Evolutionary conservation across 2,329 filamentous ascomycete genomes (phyloP).

Genomic region (Teratosphaeria viscida): DNA sequence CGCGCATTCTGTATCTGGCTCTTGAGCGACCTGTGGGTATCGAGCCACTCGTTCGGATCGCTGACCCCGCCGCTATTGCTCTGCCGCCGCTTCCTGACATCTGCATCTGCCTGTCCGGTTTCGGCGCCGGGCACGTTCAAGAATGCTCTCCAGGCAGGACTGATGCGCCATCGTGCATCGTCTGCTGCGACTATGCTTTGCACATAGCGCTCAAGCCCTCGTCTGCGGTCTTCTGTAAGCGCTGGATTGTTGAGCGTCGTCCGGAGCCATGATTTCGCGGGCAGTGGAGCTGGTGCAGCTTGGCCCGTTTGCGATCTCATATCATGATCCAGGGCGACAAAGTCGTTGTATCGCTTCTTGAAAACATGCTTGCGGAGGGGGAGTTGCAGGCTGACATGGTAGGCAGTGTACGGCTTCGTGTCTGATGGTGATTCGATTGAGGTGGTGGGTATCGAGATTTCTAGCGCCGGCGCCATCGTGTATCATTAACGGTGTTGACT

Average conservation of each 20-base stretch:
- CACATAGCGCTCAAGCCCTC: slow-evolving; percentile 60
- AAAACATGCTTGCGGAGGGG: slow-evolving; percentile 66
- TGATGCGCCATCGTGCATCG: slow-evolving; percentile 68
- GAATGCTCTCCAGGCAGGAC: slow-evolving; percentile 61
- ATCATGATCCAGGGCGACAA: slow-evolving; percentile 53
- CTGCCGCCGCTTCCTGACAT: slow-evolving; percentile 1
- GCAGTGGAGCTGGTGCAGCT: slow-evolving; percentile 57
- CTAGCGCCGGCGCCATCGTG: slow-evolving; percentile 34
- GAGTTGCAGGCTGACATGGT: slow-evolving; percentile 67
- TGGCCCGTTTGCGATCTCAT: slow-evolving; percentile 51
- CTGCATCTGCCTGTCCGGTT: slow-evolving; percentile 24
- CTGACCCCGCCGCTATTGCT: slow-evolving; percentile 30
- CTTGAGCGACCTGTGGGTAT: slow-evolving; percentile 66
- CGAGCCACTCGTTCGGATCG: slow-evolving; percentile 58
- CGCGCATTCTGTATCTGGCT: slow-evolving; percentile 56
- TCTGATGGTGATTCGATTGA: slow-evolving; percentile 39
- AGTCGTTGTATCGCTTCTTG: slow-evolving; percentile 76
- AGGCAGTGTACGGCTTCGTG: slow-evolving; percentile 62
- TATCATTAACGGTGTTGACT: not conserved
- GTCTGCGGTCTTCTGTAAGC: slow-evolving; percentile 60
- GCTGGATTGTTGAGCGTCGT: slow-evolving; percentile 59
- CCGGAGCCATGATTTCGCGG: slow-evolving; percentile 67
- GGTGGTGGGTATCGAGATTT: slow-evolving; percentile 38
- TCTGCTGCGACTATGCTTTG: slow-evolving; percentile 59
- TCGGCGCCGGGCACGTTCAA: slow-evolving; percentile 53